A percentile compares a stretch with the other conserved stretches of the same genome.
phyloP scores from a whole-genome alignment of 2,329 filamentous ascomycete species.

The Colletotrichum gigasporum region DNA sequence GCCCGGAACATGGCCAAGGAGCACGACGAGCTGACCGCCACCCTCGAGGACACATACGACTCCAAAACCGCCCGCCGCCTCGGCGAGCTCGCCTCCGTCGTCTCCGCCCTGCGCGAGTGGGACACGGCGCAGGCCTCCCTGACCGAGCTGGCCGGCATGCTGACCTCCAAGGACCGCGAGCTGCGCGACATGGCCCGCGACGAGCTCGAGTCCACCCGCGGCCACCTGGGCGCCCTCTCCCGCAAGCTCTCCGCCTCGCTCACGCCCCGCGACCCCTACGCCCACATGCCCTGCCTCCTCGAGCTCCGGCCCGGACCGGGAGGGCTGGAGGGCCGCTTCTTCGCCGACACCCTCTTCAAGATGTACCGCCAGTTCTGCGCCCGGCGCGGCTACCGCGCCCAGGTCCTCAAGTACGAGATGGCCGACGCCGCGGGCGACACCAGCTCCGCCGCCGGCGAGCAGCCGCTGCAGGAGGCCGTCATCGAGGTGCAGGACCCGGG shows the following conservation, averaged over 20 bases:
- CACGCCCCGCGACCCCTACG: conserved; percentile 90
- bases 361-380: conserved; percentile 90
- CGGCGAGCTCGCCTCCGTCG: conserved; percentile 69
- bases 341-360: conserved; percentile 84
- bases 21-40: conserved; percentile 61
- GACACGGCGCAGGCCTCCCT: conserved; percentile 63
- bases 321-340: conserved; percentile 89
- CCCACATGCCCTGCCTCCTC: conserved; percentile 86
- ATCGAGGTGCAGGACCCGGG: conserved; percentile 82
- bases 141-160: conserved; percentile 61
- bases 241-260: conserved; percentile 78
- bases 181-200: conserved; percentile 82
- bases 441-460: conserved; percentile 66
- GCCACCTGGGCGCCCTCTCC: conserved; percentile 70
- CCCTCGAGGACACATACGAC: conserved; percentile 65
- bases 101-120: conserved; percentile 66
- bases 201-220: conserved; percentile 75
- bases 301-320: conserved; percentile 94
- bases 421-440: conserved; percentile 69
- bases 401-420: conserved; percentile 82
- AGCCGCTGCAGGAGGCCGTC: conserved; percentile 85
- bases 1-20: conserved; percentile 67
- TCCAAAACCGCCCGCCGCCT: conserved; percentile 65
- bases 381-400: conserved; percentile 71
- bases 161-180: conserved; percentile 69